These are phyloP conservation scores for Podospora pseudocomata DNA, from an alignment of 495 filamentous ascomycete species.

Conservation along the genomic window DNA sequence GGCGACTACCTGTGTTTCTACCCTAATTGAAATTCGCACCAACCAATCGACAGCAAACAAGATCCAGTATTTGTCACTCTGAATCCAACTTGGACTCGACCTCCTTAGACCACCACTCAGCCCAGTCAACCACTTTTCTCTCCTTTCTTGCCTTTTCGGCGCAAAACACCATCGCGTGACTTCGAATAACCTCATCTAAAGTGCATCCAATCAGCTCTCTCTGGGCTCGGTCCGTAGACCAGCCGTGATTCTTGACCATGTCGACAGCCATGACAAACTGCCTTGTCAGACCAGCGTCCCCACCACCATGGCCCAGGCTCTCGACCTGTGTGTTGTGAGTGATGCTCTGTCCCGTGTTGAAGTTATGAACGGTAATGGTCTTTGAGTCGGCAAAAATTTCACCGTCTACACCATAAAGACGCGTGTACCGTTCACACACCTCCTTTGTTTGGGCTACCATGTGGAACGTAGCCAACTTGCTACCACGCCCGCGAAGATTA, in stretches of 20 bases:
- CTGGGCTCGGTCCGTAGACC: constrained; percentile 71
- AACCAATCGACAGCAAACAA: too few species aligned
- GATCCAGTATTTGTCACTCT: neutral
- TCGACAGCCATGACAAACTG: constrained; percentile 80
- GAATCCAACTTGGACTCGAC: constrained; percentile 31
- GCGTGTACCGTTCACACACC: constrained; percentile 77
- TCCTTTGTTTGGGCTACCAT: constrained; percentile 89
- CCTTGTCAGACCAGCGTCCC: constrained; percentile 75
- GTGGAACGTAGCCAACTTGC: constrained; percentile 85
- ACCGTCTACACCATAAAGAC: constrained; percentile 79
- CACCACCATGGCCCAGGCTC: constrained; percentile 72
- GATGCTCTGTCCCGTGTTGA: constrained; percentile 52
- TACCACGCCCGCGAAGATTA: constrained; percentile 45
- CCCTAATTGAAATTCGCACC: neutral
- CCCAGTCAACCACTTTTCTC: constrained; percentile 70
- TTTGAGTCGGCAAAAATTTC: constrained; percentile 78
- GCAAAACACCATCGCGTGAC: constrained; percentile 91
- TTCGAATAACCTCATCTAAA: constrained; percentile 77
- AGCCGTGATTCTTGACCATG: constrained; percentile 66
- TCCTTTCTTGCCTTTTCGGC: constrained; percentile 78
- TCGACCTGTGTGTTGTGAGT: constrained; percentile 52
- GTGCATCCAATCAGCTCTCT: constrained; percentile 70
- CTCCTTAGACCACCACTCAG: constrained; percentile 69
- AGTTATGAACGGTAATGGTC: constrained; percentile 62
- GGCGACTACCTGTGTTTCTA: too few species aligned